These are phyloP conservation scores for Cenchrus fungigraminus DNA, from an alignment of 176 grass and related monocot genomes.

Conservation along the genomic window DNA sequence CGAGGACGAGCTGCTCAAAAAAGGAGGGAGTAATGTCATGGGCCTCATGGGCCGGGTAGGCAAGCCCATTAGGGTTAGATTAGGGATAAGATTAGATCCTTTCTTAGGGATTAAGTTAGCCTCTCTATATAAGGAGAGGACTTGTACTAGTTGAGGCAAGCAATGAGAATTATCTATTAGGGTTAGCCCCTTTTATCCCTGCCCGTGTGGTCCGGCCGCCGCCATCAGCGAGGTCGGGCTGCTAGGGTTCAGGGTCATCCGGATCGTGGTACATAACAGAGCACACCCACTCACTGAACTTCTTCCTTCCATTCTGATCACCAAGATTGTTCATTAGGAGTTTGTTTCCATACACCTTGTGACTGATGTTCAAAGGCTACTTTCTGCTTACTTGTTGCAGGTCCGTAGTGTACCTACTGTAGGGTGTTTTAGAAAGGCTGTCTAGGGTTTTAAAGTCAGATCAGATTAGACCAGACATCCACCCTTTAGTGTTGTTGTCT, in stretches of 20 bases:
- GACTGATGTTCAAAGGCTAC: constrained; percentile 40
- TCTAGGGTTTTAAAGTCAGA: constrained; percentile 36
- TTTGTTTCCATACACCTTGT: constrained; percentile 28
- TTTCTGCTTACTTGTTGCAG: constrained; percentile 50
- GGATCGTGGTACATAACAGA: constrained; percentile 20
- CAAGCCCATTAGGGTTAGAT: no score
- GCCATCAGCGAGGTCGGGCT: no score
- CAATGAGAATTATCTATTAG: no score
- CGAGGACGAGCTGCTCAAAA: no score
- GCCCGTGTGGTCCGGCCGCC: no score
- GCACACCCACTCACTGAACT: constrained; percentile 46
- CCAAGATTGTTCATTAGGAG: not conserved
- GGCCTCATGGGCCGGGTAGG: no score
- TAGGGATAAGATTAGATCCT: no score
- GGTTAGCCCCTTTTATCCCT: no score
- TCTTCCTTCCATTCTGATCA: constrained; percentile 34
- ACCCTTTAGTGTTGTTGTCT: constrained; percentile 33
- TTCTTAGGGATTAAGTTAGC: no score
- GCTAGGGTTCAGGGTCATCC: constrained; percentile 24
- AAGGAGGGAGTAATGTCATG: no score
- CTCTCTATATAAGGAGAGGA: no score
- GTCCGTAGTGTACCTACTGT: constrained; percentile 12
- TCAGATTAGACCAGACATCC: constrained; percentile 49
- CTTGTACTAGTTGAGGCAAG: no score
- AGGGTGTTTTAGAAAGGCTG: constrained; percentile 48